Evolutionary conservation across 306 rosid genomes (phyloP), one percentile per base, ranked within the genome.

Genomic region (Prunus mongolica): DNA sequence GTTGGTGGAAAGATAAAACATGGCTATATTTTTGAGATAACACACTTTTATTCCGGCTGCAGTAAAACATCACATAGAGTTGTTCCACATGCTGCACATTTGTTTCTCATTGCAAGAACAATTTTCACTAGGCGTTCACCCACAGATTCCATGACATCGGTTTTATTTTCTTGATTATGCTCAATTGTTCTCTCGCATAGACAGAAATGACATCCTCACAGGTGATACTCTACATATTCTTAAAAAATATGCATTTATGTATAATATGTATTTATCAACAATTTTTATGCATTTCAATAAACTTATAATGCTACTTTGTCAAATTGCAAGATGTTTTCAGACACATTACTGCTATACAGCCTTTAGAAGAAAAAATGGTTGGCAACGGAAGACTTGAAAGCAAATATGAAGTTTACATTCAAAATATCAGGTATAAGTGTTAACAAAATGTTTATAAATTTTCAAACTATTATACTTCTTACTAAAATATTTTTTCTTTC

Each of bases 361-460:
- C 27, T 20, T 10, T 56, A 1, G 11, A 20, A 20, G 11, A 9
- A 9, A 56, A 56, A 56, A 56, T n/a, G 3, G 61, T 56, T n/a
- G 61, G 12, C 27, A 20, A 56, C 3, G 1, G 9, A 19, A 56
- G 11, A 56, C 19, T 56, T 56, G 61, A 72, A 84, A 89, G 78
- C 38, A 90, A 88, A 80, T 62, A 30, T 80, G 84, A 80, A 82
- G 80, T 78, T 86, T 56, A 56, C 18, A 15, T 51, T 51, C 19
- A 15, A 51, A 51, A 51, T 51, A 51, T 51, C n/a, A 51, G 1
- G 56, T 15, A 5, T 8, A 51, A 51, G 6, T 51, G 56, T 15
- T 51, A 51, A 16, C 18, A 16, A 51, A 51, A 19, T 19, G 6
- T 19, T 2, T 51, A 16, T 51, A 51, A 51, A 51, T 51, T 51